Base-by-base conservation (phyloP, 2,329 filamentous ascomycete genomes). In the Rosellinia necatrix region DNA sequence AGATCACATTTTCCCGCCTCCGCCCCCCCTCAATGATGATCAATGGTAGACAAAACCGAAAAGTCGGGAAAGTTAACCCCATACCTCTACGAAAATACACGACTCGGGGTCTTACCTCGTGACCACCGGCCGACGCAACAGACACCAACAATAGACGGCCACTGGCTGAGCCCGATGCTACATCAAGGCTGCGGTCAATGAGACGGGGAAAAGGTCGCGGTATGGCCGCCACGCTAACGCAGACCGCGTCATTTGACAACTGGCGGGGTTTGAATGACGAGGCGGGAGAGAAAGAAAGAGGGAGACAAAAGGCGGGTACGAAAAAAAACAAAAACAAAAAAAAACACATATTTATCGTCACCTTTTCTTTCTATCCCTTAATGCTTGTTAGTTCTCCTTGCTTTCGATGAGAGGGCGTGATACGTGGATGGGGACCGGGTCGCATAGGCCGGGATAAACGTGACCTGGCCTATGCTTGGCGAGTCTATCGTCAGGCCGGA, bases 351-450 rank as follows among this genome's bases (percentile, higher is more conserved):
- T 25, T 40, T 12, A n/a, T n/a, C n/a, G n/a, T n/a, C n/a, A n/a
- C n/a, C n/a, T 9, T 42, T 12, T 37, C n/a, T 15, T 21, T 37
- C 43, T 46, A 29, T 29, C 27, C 19, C 40, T 41, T 47, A 54
- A 58, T 58, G 55, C 55, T 40, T 58, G 55, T 58, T 58, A 50
- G 55, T 54, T 42, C 50, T 27, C 27, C 32, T 15, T 49, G 50
- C 44, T 34, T 58, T 32, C 21, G 22, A 17, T 15, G 47, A 43
- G 22, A 25, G 21, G 29, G 32, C 9, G 29, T 27, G n/a, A 25
- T 13, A 37, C 29, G 15, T 35, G 17, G 7, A 42, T 13, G 25
- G 29, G 38, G 8, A 17, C 13, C 22, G n/a, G 21, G 34, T 35
- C 30, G 38, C 40, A n/a, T 44, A 40, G 55, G 50, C 50, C 50